These are phyloP conservation scores for Filobasidium floriforme DNA, from an alignment of 768 basidiomycete genomes.

Conservation along the genomic window DNA sequence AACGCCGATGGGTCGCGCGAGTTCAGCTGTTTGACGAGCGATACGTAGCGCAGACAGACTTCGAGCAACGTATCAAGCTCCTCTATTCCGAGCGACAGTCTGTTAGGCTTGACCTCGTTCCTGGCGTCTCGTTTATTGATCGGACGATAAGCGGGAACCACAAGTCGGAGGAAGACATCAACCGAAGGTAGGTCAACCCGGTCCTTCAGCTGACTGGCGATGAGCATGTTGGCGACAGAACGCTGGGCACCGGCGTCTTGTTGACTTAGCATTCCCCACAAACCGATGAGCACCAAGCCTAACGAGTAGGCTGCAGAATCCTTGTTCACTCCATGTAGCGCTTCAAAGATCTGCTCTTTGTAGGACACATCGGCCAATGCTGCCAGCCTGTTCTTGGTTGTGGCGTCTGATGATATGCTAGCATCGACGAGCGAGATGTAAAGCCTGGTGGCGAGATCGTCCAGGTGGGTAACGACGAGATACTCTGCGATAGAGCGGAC, in stretches of 20 bases:
- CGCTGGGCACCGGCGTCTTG: conserved; percentile 33
- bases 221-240: conserved; percentile 35
- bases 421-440: conserved; percentile 38
- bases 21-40: conserved; percentile 28
- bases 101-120: neutral
- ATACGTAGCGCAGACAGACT: conserved; percentile 39
- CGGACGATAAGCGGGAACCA: conserved; percentile 29
- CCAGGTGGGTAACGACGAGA: conserved; percentile 35
- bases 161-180: conserved; percentile 32
- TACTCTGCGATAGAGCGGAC: conserved; percentile 40
- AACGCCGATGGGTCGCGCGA: conserved; percentile 17
- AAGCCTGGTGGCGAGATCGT: conserved; percentile 36
- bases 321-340: conserved; percentile 28
- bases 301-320: conserved; percentile 38
- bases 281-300: conserved; percentile 39
- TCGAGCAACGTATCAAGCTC: conserved; percentile 38
- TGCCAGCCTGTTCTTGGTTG: conserved; percentile 6
- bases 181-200: conserved; percentile 29
- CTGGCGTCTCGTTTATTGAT: conserved; percentile 1
- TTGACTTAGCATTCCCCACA: conserved; percentile 39
- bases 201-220: conserved; percentile 33
- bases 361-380: conserved; percentile 31
- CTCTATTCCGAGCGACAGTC: conserved; percentile 21
- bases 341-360: conserved; percentile 34
- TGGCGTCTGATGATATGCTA: conserved; percentile 18